Evolutionary conservation across 768 basidiomycete genomes (phyloP).

Genomic region (Boletus sp.): DNA sequence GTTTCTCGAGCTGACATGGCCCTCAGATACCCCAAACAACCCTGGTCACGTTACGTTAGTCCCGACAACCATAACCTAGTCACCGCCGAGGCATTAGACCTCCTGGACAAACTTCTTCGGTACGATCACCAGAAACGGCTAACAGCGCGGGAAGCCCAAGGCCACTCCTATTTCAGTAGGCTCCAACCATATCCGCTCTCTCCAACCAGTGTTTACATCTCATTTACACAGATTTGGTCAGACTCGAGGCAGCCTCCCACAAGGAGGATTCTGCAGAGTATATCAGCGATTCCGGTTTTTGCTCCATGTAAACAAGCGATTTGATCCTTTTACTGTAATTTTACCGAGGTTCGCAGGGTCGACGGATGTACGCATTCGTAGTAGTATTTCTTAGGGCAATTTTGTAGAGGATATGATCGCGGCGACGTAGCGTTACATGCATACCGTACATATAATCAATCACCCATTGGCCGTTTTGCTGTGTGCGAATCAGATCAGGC

Average conservation of each 20-base stretch:
- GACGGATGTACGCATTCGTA: constrained; percentile 4
- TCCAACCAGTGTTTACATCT: constrained; percentile 20
- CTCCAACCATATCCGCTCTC: constrained; percentile 22
- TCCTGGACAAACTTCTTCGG: constrained; percentile 62
- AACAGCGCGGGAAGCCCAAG: constrained; percentile 65
- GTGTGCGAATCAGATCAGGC: constrained; percentile 15
- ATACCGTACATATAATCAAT: constrained; percentile 13
- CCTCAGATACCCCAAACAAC: constrained; percentile 54
- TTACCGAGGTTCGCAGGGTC: neutral
- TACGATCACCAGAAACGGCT: constrained; percentile 71
- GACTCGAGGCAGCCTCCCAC: constrained; percentile 44
- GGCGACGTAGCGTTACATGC: constrained; percentile 15
- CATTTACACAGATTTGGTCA: constrained; percentile 41
- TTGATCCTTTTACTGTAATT: neutral
- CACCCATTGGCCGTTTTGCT: neutral
- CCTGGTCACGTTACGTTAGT: constrained; percentile 64
- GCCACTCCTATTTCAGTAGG: constrained; percentile 64
- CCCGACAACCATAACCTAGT: constrained; percentile 57
- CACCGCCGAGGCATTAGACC: constrained; percentile 61
- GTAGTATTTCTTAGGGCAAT: constrained; percentile 10
- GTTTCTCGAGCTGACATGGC: neutral
- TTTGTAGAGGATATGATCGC: constrained; percentile 8
- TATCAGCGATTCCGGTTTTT: constrained; percentile 50
- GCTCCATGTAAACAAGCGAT: constrained; percentile 33
- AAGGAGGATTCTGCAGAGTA: constrained; percentile 42